Evolutionary conservation across 106 monocot species (phyloP), one percentile per base, ranked within the genome.

Genomic region (Apostasia ramifera): DNA sequence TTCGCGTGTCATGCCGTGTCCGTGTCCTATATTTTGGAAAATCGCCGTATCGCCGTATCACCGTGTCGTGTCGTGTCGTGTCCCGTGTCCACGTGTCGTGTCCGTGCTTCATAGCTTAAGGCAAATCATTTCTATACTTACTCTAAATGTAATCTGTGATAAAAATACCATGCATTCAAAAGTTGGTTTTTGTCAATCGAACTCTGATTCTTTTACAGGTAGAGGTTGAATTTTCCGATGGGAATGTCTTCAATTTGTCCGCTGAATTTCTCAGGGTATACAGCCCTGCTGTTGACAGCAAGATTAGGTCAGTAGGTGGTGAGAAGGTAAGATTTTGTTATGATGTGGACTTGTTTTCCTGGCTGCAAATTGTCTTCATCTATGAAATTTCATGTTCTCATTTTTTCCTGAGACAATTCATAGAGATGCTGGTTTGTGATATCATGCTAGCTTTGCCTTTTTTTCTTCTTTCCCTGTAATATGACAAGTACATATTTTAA

Each of bases 281-380:
- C 62, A 95, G 95, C 73, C 95, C 95, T 63, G 88, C 95, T 50
- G 95, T 74, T 61, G 88, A 95, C 75, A 88, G 95, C 76, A 95
- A 95, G 72, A 80, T 95, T 65, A 86, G 86, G 76, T 80, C 91
- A 8, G 44, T 95, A 5, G 80, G 79, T 44, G 91, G 91, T 67
- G 95, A 91, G 62, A 91, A 95, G 95, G 95, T 93, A 86, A 74
- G 59, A 48, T 49, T 52, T 55, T 15, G 12, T 6, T 61, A 2
- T 63, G 12, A 57, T 66, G 3, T 12, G 26, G 26, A 26, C 26
- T 26, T 26, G 26, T 26, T 26, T 14, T 63, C 2, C 13, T 65
- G 11, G 3, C 12, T 26, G 26, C 26, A 26, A 26, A 26, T 26
- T 26, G 26, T 26, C 26, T 26, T 26, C 26, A 26, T 26, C 26